Base-by-base conservation (phyloP, 148 eudicot species). In the Diospyros lotus region DNA sequence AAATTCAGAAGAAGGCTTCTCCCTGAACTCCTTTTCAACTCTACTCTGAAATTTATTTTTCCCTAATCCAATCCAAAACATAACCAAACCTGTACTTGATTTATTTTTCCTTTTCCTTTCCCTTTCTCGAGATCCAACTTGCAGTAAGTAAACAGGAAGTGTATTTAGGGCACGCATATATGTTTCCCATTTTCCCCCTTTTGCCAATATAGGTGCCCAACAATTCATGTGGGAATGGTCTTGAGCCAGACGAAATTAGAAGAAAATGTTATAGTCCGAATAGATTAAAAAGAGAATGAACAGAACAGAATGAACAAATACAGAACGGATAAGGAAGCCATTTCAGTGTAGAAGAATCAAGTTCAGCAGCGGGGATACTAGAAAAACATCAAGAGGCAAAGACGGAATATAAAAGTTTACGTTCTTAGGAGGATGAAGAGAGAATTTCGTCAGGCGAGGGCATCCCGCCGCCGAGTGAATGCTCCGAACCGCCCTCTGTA, bases 401-500 rank as follows among this genome's bases (percentile, higher is more conserved):
- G 8, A 48, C 52, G 52, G 52, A 48, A 48, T 8, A 48, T 8
- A 69, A 12, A 54, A 77, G 86, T 84, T 76, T 82, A 93, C 98
- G 72, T 73, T 78, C 48, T 87, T 83, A n/a, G 97, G 93, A 54
- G 88, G 82, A 4, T 68, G 91, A 17, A 91, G 93, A 79, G 80
- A 78, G 76, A 90, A 89, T 62, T 80, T 91, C 69, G 93, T 82
- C 46, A 90, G 91, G 46, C 87, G 91, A 60, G 93, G 92, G 66
- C 71, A 71, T 43, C 82, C 79, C 38, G 71, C 82, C 6, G 76
- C 73, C 39, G 80, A 71, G 38, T 88, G 84, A 48, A 90, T 61
- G 72, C 75, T 80, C 68, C 90, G 85, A 18, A 79, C 54, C 64
- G 77, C 64, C 72, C 78, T 81, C 67, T 68, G 72, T 10, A 78